Conservation (phyloP, 257 asterid genomes). For the Nicotiana noctiflora region DNA sequence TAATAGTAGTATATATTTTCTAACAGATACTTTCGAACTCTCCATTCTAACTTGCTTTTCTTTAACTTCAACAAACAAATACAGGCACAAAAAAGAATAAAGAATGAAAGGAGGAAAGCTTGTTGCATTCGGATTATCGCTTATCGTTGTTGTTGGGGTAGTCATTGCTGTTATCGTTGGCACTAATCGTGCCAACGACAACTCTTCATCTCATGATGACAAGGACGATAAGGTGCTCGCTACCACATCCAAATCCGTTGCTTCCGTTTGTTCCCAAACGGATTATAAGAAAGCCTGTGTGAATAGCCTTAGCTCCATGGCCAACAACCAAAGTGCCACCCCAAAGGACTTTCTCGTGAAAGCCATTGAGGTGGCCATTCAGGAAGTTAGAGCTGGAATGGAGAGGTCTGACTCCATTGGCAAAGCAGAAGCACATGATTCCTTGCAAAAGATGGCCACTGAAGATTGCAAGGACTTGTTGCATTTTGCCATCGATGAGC, state of each 20-base stretch:
- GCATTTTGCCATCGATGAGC: constrained; percentile 33
- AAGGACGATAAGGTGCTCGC: constrained; percentile 7
- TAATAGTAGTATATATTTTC: neutral
- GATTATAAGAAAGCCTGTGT: constrained; percentile 28
- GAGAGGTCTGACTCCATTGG: constrained; percentile 14
- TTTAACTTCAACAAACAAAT: neutral
- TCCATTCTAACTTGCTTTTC: neutral
- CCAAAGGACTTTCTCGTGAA: constrained; percentile 28
- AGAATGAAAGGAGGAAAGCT: constrained; percentile 18
- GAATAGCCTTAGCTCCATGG: constrained; percentile 19
- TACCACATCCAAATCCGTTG: constrained; percentile 19
- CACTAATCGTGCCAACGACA: neutral
- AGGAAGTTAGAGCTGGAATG: constrained; percentile 24
- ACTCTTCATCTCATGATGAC: neutral
- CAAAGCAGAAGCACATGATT: constrained; percentile 18
- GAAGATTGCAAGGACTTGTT: constrained; percentile 38
- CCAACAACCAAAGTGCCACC: constrained; percentile 16
- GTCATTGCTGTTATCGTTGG: constrained; percentile 11
- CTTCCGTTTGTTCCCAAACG: constrained; percentile 28
- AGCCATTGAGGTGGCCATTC: constrained; percentile 20
- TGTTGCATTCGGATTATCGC: constrained; percentile 11
- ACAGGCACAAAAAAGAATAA: neutral
- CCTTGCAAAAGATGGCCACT: constrained; percentile 39
- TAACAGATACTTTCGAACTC: neutral
- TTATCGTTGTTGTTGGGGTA: constrained; percentile 19